A percentile compares a stretch with the other conserved stretches of the same genome.
Evolutionary conservation across 2,329 filamentous ascomycete genomes (phyloP).

Genomic region (Aspergillus calidoustus): DNA sequence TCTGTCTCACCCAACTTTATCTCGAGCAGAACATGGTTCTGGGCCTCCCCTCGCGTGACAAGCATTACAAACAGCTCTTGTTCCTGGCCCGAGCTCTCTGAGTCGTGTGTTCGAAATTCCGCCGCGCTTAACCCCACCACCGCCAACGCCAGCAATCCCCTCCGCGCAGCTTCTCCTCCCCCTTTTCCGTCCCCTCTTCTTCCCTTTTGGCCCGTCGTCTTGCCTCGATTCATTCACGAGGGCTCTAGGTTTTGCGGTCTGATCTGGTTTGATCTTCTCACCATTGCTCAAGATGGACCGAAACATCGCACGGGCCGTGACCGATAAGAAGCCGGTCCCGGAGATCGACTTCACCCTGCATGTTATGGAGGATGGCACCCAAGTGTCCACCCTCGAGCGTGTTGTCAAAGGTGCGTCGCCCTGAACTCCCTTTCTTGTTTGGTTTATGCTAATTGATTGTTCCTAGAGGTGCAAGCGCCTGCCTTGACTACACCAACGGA

Average conservation of each 20-base stretch:
- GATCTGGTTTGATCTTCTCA: slow-evolving; percentile 14
- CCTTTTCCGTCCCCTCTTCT: slow-evolving; percentile 10
- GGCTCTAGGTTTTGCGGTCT: slow-evolving; percentile 22
- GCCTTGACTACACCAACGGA: slow-evolving; percentile 91
- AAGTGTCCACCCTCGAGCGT: slow-evolving; percentile 93
- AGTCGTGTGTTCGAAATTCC: slow-evolving; percentile 25
- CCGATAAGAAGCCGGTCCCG: slow-evolving; percentile 91
- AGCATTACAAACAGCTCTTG: slow-evolving; percentile 1
- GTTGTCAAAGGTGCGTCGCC: slow-evolving; percentile 87
- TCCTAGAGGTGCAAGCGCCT: slow-evolving; percentile 90
- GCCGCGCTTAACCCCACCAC: slow-evolving; percentile 31
- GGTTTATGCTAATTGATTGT: slow-evolving; percentile 19
- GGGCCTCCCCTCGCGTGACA: slow-evolving; percentile 2
- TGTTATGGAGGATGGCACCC: slow-evolving; percentile 94
- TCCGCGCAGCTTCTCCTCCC: slow-evolving; percentile 17
- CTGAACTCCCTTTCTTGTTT: not conserved
- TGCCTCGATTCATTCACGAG: slow-evolving; percentile 14
- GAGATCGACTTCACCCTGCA: slow-evolving; percentile 99
- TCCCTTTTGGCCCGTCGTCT: slow-evolving; percentile 9
- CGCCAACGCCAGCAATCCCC: slow-evolving; percentile 13
- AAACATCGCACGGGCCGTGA: slow-evolving; percentile 80
- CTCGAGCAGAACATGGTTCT: slow-evolving; percentile 6
- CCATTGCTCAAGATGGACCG: slow-evolving; percentile 44
- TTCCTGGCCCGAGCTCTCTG: slow-evolving; percentile 9
- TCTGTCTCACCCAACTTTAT: not conserved